Percentiles rank a stretch among this genome's conserved stretches.
These are phyloP conservation scores for Epipyxis sp. DNA, from an alignment of 108 stramenopile species.

Conservation along the genomic window DNA sequence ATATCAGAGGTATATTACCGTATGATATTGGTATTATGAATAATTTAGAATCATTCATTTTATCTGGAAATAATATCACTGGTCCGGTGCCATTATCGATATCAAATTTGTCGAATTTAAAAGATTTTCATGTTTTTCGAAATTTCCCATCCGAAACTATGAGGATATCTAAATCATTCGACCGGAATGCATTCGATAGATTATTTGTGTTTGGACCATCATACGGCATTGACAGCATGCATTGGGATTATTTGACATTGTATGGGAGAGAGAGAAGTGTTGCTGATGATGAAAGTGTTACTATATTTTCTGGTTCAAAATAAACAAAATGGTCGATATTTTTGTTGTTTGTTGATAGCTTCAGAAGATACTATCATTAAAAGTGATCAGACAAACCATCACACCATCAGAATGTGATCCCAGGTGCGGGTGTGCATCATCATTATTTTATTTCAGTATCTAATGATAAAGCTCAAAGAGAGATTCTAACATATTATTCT, in stretches of 20 bases:
- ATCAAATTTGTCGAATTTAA: background rate
- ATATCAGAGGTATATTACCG: no score
- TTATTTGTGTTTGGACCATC: background rate
- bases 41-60: background rate
- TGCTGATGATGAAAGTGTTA: background rate
- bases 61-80: background rate
- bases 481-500: no score
- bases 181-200: background rate
- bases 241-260: background rate
- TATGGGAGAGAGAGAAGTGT: background rate
- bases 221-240: background rate
- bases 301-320: constrained; percentile 6
- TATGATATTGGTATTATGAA: no score
- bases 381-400: no score
- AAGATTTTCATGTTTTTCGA: background rate
- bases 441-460: no score
- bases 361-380: no score
- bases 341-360: no score
- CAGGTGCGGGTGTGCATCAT: no score
- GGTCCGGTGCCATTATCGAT: background rate
- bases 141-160: background rate
- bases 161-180: background rate
- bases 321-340: no score
- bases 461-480: no score
- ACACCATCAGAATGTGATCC: no score